Evolutionary conservation across 164 flowering plant genomes (phyloP).

Genomic region (Malania oleifera): DNA sequence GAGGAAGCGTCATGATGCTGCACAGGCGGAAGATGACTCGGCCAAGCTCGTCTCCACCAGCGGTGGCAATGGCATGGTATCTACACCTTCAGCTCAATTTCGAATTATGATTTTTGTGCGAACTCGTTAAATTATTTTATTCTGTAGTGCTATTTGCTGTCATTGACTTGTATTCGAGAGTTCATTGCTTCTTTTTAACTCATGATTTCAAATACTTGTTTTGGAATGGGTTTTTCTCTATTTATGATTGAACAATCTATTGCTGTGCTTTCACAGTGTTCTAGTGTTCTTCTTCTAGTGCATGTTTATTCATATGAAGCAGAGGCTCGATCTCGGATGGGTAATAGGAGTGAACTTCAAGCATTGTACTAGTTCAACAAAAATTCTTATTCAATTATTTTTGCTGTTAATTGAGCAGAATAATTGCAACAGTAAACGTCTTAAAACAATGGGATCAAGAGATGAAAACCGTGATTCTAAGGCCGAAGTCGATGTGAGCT

Average conservation of each 20-base stretch:
- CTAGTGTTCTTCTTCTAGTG: neutral
- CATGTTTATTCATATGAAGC: neutral
- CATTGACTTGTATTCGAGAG: too few relatives aligned
- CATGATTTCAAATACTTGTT: too few relatives aligned
- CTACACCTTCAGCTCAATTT: neutral
- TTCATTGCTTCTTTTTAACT: too few relatives aligned
- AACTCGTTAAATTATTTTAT: too few relatives aligned
- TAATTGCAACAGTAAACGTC: slow-evolving; percentile 39
- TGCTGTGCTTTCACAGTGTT: too few relatives aligned
- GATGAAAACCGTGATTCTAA: slow-evolving; percentile 33
- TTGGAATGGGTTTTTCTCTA: too few relatives aligned
- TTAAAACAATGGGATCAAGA: slow-evolving; percentile 25
- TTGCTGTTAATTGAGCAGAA: slow-evolving; percentile 24
- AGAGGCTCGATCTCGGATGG: neutral
- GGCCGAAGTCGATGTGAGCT: slow-evolving; percentile 35
- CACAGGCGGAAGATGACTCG: slow-evolving; percentile 30
- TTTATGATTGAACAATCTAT: too few relatives aligned
- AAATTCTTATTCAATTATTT: neutral
- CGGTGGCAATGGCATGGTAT: slow-evolving; percentile 33
- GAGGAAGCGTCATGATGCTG: slow-evolving; percentile 29
- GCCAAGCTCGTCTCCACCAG: slow-evolving; percentile 29
- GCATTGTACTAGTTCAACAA: too few relatives aligned
- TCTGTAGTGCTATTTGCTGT: too few relatives aligned
- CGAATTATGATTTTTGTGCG: too few relatives aligned
- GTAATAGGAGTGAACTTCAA: neutral